phyloP scores from a whole-genome alignment of 257 asterid species.

The Osmanthus fragrans region DNA sequence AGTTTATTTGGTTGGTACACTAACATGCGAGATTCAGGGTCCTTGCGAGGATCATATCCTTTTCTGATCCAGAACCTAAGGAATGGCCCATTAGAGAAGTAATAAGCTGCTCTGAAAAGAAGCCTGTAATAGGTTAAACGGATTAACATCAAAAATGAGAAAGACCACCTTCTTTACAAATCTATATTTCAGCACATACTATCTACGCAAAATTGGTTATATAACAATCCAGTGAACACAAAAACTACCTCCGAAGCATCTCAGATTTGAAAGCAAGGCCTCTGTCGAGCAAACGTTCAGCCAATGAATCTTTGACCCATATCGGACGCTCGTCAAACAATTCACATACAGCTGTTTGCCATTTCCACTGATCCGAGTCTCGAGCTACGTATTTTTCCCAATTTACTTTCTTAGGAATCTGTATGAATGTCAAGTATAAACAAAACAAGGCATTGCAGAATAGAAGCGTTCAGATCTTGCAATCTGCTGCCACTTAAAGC shows the following conservation, averaged over 20 bases:
- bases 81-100: slow-evolving; percentile 90
- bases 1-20: slow-evolving; percentile 25
- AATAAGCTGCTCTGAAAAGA: slow-evolving; percentile 81
- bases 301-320: slow-evolving; percentile 74
- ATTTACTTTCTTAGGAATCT: slow-evolving; percentile 83
- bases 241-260: slow-evolving; percentile 65
- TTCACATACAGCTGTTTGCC: slow-evolving; percentile 74
- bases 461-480: not conserved
- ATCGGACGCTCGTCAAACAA: slow-evolving; percentile 87
- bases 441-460: slow-evolving; percentile 33
- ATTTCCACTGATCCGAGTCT: slow-evolving; percentile 65
- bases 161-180: not conserved
- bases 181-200: slow-evolving; percentile 10
- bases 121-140: slow-evolving; percentile 55
- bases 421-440: slow-evolving; percentile 77
- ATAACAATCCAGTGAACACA: slow-evolving; percentile 20
- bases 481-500: not conserved
- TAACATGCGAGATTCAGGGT: slow-evolving; percentile 92
- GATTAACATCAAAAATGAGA: slow-evolving; percentile 26
- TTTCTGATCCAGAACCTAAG: slow-evolving; percentile 85
- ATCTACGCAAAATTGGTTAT: slow-evolving; percentile 13
- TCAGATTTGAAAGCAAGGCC: slow-evolving; percentile 52
- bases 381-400: slow-evolving; percentile 76
- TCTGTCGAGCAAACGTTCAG: slow-evolving; percentile 57
- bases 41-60: slow-evolving; percentile 97